Base-by-base conservation (phyloP, 768 basidiomycete species). In the Fomitopsis serialis region DNA sequence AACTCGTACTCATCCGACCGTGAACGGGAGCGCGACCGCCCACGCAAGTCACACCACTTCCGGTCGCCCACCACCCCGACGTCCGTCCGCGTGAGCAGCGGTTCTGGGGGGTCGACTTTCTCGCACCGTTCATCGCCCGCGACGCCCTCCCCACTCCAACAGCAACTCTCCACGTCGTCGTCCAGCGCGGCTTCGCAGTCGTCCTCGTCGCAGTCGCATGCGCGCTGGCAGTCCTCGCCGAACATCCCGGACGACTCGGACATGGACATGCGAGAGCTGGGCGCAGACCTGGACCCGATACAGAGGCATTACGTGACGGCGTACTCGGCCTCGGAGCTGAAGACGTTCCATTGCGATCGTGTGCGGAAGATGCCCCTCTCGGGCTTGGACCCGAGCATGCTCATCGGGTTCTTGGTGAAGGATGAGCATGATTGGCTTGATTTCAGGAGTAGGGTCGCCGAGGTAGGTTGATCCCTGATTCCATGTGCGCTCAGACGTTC, bases 281-380 rank as follows among this genome's bases (percentile, higher is more conserved):
- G 59, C 19, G 67, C 69, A 45, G 72, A 69, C 45, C 61, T 72
- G 51, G 74, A 86, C 52, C 64, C 73, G 0, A 35, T 81, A 8
- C 79, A 84, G 55, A 70, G 79, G 48, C 84, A 88, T 61, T 91
- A 86, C 54, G 80, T 79, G 21, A 77, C 75, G 0, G 87, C 93
- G 10, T 99, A 98, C 67, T 72, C 79, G 1, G 69, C 79, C 2
- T 57, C 75, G 4, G 91, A 95, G 64, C 72, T 98, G 32, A 81
- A 80, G 62, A 96, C 91, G 12, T 99, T 94, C 74, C 97, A 98
- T 69, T 94, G 93, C 66, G 97, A 99, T n/a, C 83, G 87, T 17
- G 87, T 98, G 36, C 78, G 92, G 65, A 98, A 96, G 81, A 96
- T 98, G 90, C 87, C 87, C 0, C 70, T 98, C 34, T 81, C 83